Evolutionary conservation across 306 rosid genomes (phyloP).

Genomic region (Myrica gale): DNA sequence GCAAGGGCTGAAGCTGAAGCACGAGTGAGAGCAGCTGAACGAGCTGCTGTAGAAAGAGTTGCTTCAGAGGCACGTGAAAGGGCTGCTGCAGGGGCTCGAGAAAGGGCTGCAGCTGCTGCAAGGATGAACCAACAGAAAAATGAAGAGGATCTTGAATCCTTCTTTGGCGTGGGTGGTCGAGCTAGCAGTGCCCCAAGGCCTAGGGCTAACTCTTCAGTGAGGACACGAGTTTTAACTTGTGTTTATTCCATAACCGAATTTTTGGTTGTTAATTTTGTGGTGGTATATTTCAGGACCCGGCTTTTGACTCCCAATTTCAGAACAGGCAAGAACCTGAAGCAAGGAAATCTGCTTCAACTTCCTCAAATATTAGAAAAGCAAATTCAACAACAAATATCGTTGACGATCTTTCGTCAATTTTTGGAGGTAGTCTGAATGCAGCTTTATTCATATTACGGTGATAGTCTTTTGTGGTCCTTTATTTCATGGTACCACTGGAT

Average conservation of each 20-base stretch:
- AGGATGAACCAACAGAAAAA: slow-evolving; percentile 74
- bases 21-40: slow-evolving; percentile 63
- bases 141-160: slow-evolving; percentile 80
- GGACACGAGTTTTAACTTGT: slow-evolving; percentile 34
- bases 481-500: slow-evolving; percentile 23
- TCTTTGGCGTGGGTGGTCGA: slow-evolving; percentile 65
- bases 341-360: slow-evolving; percentile 50
- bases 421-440: slow-evolving; percentile 62
- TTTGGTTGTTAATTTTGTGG: slow-evolving; percentile 27
- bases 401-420: slow-evolving; percentile 90
- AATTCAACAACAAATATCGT: slow-evolving; percentile 74
- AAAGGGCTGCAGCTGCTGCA: slow-evolving; percentile 74
- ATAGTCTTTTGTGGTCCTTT: slow-evolving; percentile 15
- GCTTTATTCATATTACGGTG: slow-evolving; percentile 9
- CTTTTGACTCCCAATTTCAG: slow-evolving; percentile 65
- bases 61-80: slow-evolving; percentile 83
- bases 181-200: slow-evolving; percentile 92
- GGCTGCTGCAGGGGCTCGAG: slow-evolving; percentile 72
- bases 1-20: slow-evolving; percentile 69
- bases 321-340: slow-evolving; percentile 53
- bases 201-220: slow-evolving; percentile 69
- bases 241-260: not conserved
- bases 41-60: slow-evolving; percentile 80
- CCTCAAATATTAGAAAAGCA: slow-evolving; percentile 69
- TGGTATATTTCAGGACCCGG: slow-evolving; percentile 47